Evolutionary conservation across 2,329 filamentous ascomycete genomes (phyloP), one percentile per base, ranked within the genome.

Genomic region (Penicillium sp.): DNA sequence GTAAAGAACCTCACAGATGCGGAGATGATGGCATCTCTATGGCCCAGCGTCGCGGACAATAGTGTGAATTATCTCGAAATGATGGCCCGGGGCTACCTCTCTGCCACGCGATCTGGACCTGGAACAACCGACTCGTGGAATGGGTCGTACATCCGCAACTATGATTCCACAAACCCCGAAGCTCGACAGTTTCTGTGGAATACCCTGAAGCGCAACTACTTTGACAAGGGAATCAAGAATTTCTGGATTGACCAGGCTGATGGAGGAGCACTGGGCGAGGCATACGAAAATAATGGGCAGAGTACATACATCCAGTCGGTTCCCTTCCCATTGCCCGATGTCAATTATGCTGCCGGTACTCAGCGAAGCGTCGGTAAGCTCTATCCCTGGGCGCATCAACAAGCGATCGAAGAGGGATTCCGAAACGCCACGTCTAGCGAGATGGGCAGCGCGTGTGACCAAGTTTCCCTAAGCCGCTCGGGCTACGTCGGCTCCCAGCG

Each of bases 171-270:
- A 0, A 86, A 86, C 58, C 84, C 86, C 0, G 78, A 70, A 3
- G 79, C 86, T 0, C 76, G 84, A 2, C 64, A 74, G 0, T 88
- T 82, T 43, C 74, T 88, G 1, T 89, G 86, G 85, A 64, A 73
- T 0, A 83, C 80, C 33, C 77, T 76, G 2, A 84, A 83, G 65
- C 58, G 77, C 39, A 85, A 87, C 64, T 88, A 88, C 70, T 82
- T 81, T 59, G 70, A 78, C 45, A 82, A 82, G 51, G 86, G 86
- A 0, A 83, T 88, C 66, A 79, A 81, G 51, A 73, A 82, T 2
- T 88, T 88, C 68, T 88, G 86, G 86, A 79, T 88, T 0, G 86
- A 89, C 61, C 86, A 88, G 66, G 86, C 85, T 0, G 86, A 88
- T 31, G 74, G 73, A 11, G 74, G 74, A 1, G 65, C 71, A 3